A percentile compares a stretch with the other conserved stretches of the same genome.
These are phyloP conservation scores for Stephania yunnanensis DNA, from an alignment of 164 flowering plant species.

Conservation along the genomic window DNA sequence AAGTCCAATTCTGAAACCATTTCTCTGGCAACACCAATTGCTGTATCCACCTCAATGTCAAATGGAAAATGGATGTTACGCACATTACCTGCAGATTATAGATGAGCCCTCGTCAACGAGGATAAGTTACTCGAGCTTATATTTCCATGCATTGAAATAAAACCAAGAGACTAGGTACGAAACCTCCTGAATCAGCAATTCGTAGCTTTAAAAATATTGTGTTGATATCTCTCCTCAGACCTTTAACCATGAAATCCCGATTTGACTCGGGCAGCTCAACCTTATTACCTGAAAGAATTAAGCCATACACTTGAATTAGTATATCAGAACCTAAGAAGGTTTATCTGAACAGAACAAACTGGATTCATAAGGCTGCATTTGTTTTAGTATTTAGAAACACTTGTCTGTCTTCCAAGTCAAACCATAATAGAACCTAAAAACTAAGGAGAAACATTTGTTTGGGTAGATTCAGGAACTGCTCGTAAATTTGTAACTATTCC, in stretches of 20 bases:
- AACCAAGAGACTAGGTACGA: slow-evolving; percentile 5
- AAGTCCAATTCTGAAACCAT: slow-evolving; percentile 94
- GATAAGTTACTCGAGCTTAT: neutral
- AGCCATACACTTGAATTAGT: slow-evolving; percentile 33
- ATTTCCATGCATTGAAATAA: slow-evolving; percentile 6
- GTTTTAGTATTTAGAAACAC: too few relatives aligned
- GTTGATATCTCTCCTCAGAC: slow-evolving; percentile 69
- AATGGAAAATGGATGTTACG: slow-evolving; percentile 96
- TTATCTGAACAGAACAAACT: neutral
- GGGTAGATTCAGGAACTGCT: too few relatives aligned
- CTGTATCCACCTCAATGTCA: slow-evolving; percentile 71
- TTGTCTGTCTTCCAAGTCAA: too few relatives aligned
- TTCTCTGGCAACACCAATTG: slow-evolving; percentile 87
- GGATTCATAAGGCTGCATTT: neutral
- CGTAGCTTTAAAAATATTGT: slow-evolving; percentile 76
- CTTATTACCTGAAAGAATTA: slow-evolving; percentile 3
- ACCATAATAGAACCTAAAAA: too few relatives aligned
- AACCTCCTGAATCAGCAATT: slow-evolving; percentile 78
- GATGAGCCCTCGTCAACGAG: neutral
- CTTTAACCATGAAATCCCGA: slow-evolving; percentile 59
- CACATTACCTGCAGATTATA: slow-evolving; percentile 46
- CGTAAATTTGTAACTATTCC: too few relatives aligned
- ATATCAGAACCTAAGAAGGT: slow-evolving; percentile 10
- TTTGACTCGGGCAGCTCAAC: slow-evolving; percentile 29
- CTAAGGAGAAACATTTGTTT: too few relatives aligned